A percentile compares a stretch with the other conserved stretches of the same genome.
Evolutionary conservation across 1,284 basidiomycete genomes (phyloP).

Genomic region (Sutorius eximius): DNA sequence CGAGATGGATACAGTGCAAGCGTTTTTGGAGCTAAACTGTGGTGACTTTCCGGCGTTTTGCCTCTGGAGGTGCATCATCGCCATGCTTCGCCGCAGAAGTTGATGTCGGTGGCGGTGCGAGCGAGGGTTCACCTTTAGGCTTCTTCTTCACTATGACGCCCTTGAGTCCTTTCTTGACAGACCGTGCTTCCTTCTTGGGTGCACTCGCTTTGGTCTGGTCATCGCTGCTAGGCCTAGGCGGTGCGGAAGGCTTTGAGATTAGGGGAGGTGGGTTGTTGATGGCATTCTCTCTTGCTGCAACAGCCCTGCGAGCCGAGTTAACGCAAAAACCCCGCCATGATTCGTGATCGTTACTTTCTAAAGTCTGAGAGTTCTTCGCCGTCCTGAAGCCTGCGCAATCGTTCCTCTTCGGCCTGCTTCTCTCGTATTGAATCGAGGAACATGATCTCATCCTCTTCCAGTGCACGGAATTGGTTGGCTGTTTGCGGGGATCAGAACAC

Average conservation of each 20-base stretch:
- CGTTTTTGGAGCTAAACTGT: slow-evolving; percentile 26
- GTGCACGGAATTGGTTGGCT: slow-evolving; percentile 90
- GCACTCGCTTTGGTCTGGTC: slow-evolving; percentile 25
- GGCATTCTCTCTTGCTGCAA: slow-evolving; percentile 65
- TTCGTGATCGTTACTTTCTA: slow-evolving; percentile 57
- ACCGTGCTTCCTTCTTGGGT: slow-evolving; percentile 47
- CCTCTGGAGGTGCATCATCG: slow-evolving; percentile 36
- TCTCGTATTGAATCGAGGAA: slow-evolving; percentile 83
- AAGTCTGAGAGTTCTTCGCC: slow-evolving; percentile 81
- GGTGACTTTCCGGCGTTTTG: slow-evolving; percentile 57
- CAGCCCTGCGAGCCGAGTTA: slow-evolving; percentile 52
- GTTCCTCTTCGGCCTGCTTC: slow-evolving; percentile 74
- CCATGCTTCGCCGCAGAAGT: slow-evolving; percentile 5
- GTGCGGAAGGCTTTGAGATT: slow-evolving; percentile 12
- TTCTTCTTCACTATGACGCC: slow-evolving; percentile 81
- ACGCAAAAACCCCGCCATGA: slow-evolving; percentile 6
- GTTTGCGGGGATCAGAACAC: slow-evolving; percentile 7
- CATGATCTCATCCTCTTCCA: slow-evolving; percentile 88
- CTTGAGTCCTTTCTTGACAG: slow-evolving; percentile 60
- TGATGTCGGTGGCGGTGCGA: slow-evolving; percentile 19
- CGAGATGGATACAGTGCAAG: slow-evolving; percentile 15
- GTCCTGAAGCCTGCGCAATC: slow-evolving; percentile 69
- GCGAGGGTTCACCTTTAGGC: slow-evolving; percentile 39
- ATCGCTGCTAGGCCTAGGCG: slow-evolving; percentile 20
- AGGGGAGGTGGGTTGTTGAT: slow-evolving; percentile 41